Evolutionary conservation across 1,284 basidiomycete genomes (phyloP).

Genomic region (Trichosporon asahii): DNA sequence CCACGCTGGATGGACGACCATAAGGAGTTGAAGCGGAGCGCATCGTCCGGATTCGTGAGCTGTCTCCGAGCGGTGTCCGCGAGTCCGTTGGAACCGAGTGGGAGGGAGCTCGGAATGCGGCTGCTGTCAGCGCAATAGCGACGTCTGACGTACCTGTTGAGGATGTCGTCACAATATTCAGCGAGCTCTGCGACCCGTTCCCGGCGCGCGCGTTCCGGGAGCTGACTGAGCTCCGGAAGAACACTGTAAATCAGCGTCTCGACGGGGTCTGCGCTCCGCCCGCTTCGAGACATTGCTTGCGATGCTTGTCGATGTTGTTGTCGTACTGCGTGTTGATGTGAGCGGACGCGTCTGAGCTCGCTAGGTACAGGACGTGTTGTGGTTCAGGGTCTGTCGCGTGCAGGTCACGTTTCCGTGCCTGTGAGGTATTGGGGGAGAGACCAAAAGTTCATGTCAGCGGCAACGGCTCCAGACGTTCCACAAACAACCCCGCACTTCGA

Average conservation of each 20-base stretch:
- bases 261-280: slow-evolving; percentile 24
- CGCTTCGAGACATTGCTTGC: slow-evolving; percentile 6
- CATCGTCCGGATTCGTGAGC: slow-evolving; percentile 8
- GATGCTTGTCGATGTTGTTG: slow-evolving; percentile 18
- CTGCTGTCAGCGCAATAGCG: slow-evolving; percentile 12
- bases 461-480: not conserved
- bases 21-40: slow-evolving; percentile 15
- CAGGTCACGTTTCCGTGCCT: not conserved
- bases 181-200: slow-evolving; percentile 43
- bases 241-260: slow-evolving; percentile 41
- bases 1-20: slow-evolving; percentile 16
- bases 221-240: slow-evolving; percentile 34
- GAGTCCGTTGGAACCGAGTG: slow-evolving; percentile 12
- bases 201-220: slow-evolving; percentile 25
- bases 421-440: not conserved
- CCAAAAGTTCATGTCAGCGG: slow-evolving; percentile 11
- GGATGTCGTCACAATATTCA: slow-evolving; percentile 41
- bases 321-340: slow-evolving; percentile 4
- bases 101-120: slow-evolving; percentile 20
- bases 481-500: not conserved
- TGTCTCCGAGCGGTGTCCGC: slow-evolving; percentile 18
- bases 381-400: slow-evolving; percentile 12
- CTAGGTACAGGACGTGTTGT: slow-evolving; percentile 6
- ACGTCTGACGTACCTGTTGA: slow-evolving; percentile 34
- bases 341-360: slow-evolving; percentile 16